These are phyloP conservation scores for Lachnellula arida DNA, from an alignment of 2,329 filamentous ascomycete genomes.

Conservation along the genomic window DNA sequence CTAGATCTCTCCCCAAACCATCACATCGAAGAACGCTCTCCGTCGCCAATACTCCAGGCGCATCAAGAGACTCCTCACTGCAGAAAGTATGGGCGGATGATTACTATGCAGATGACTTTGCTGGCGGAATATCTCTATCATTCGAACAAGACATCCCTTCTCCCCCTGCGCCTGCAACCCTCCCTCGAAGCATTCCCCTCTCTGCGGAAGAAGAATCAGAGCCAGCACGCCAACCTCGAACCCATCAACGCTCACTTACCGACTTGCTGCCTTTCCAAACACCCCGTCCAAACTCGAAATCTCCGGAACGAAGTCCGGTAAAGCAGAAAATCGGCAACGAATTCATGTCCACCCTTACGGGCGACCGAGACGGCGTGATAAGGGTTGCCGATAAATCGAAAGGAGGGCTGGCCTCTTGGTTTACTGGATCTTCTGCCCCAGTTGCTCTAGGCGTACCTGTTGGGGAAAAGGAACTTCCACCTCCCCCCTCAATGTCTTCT, in stretches of 20 bases:
- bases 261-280: conserved; percentile 21
- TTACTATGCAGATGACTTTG: conserved; percentile 19
- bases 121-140: conserved; percentile 3
- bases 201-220: conserved; percentile 14
- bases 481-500: conserved; percentile 6
- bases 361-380: conserved; percentile 23
- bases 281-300: conserved; percentile 13
- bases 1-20: not conserved
- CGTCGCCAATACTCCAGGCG: conserved; percentile 6
- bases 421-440: conserved; percentile 25
- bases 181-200: conserved; percentile 10
- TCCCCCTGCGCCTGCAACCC: conserved; percentile 8
- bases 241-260: conserved; percentile 23
- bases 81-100: conserved; percentile 28
- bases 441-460: conserved; percentile 21
- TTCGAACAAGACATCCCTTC: conserved; percentile 10
- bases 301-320: conserved; percentile 11
- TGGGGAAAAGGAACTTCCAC: conserved; percentile 12
- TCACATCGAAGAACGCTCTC: conserved; percentile 10
- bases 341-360: conserved; percentile 28
- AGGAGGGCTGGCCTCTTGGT: conserved; percentile 27
- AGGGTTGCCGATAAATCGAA: conserved; percentile 25
- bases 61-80: conserved; percentile 19
- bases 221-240: conserved; percentile 13
- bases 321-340: conserved; percentile 16